A percentile compares a stretch with the other conserved stretches of the same genome.
phyloP scores from a whole-genome alignment of 1,139 yeast genomes.

The Meyerozyma carpophila region DNA sequence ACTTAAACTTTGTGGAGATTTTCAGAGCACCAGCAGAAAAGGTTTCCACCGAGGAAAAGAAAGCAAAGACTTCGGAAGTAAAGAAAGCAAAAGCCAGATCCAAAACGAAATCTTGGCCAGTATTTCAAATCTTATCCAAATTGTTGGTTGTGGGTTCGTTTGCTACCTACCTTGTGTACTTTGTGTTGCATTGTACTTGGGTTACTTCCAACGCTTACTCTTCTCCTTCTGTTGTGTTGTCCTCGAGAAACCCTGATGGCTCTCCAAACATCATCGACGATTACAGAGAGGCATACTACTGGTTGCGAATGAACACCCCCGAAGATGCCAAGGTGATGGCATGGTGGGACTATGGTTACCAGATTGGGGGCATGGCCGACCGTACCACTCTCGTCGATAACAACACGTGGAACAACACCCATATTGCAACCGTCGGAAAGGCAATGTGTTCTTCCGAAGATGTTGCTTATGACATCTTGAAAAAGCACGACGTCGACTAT shows the following conservation, averaged over 20 bases:
- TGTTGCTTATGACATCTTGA: constrained; percentile 79
- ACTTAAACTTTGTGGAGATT: constrained; percentile 59
- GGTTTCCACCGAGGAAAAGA: background rate
- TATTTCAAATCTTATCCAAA: constrained; percentile 49
- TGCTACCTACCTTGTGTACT: constrained; percentile 67
- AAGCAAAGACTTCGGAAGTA: constrained; percentile 1
- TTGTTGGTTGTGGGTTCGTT: constrained; percentile 65
- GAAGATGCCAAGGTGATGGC: constrained; percentile 96
- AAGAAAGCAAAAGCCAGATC: constrained; percentile 7
- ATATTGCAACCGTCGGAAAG: constrained; percentile 98
- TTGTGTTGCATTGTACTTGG: constrained; percentile 96
- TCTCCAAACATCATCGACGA: constrained; percentile 84
- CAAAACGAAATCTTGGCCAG: constrained; percentile 13
- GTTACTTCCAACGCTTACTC: constrained; percentile 94
- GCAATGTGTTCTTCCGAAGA: constrained; percentile 94
- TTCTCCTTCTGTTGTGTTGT: constrained; percentile 94
- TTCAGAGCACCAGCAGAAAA: constrained; percentile 12
- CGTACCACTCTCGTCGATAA: constrained; percentile 97
- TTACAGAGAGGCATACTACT: constrained; percentile 97
- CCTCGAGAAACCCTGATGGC: constrained; percentile 83
- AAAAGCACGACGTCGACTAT: constrained; percentile 92
- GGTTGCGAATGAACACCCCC: constrained; percentile 97
- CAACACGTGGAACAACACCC: constrained; percentile 99
- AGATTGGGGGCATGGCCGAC: constrained; percentile 99
- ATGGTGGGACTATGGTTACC: constrained; percentile 99